Percentiles rank a stretch among this genome's conserved stretches.
Evolutionary conservation across 2,329 filamentous ascomycete genomes (phyloP).

Genomic region (Aspergillus persii): DNA sequence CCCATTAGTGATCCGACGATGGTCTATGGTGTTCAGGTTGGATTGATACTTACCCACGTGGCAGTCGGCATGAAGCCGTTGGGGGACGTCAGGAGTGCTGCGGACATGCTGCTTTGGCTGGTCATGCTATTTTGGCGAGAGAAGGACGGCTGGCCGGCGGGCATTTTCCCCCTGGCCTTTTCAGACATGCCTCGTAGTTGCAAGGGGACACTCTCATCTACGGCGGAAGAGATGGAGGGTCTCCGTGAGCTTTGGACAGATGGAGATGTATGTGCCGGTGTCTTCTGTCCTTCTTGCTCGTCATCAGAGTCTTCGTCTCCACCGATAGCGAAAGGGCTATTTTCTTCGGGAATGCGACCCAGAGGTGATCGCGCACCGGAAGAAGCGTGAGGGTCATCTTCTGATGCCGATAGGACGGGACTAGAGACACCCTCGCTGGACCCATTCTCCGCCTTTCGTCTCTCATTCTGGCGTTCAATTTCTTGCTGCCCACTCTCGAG

Average conservation of each 20-base stretch:
- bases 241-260: slow-evolving; percentile 58
- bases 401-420: slow-evolving; percentile 37
- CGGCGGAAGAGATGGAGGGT: slow-evolving; percentile 65
- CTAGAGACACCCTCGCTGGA: slow-evolving; percentile 38
- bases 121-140: slow-evolving; percentile 87
- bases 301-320: slow-evolving; percentile 69
- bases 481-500: slow-evolving; percentile 90
- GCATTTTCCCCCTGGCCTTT: slow-evolving; percentile 94
- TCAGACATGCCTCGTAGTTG: slow-evolving; percentile 93
- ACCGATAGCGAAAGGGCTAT: slow-evolving; percentile 81
- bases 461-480: slow-evolving; percentile 74
- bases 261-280: slow-evolving; percentile 57
- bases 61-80: slow-evolving; percentile 71
- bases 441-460: slow-evolving; percentile 60
- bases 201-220: slow-evolving; percentile 75
- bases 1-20: slow-evolving; percentile 14
- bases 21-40: neutral
- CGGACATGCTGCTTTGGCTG: slow-evolving; percentile 68
- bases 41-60: slow-evolving; percentile 59
- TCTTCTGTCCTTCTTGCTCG: slow-evolving; percentile 59
- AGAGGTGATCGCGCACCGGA: slow-evolving; percentile 59
- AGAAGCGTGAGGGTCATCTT: slow-evolving; percentile 37
- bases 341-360: slow-evolving; percentile 72
- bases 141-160: slow-evolving; percentile 75
- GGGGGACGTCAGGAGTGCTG: slow-evolving; percentile 53